Conservation (phyloP, 768 basidiomycete genomes). For the Leccinellum luteum region DNA sequence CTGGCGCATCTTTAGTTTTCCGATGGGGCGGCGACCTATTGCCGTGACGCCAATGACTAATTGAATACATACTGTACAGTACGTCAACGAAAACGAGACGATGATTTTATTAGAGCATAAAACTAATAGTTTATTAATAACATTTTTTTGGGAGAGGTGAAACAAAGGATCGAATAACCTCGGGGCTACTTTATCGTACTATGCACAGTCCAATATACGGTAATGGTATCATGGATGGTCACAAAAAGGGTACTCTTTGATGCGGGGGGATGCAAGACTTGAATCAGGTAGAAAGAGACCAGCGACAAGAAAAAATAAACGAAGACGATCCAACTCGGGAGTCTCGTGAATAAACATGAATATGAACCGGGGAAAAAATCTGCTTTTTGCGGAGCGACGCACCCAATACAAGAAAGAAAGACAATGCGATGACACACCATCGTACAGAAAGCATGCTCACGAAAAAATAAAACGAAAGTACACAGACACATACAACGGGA, state of each 20-base stretch:
- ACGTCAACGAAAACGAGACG: not conserved
- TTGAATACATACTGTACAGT: not conserved
- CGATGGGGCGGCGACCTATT: not conserved
- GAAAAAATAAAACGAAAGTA: conserved; percentile 3
- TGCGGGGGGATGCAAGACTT: conserved; percentile 10
- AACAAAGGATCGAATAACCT: not conserved
- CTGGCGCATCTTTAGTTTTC: not conserved
- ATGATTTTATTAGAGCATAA: conserved; percentile 1
- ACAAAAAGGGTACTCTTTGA: conserved; percentile 9
- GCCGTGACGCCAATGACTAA: not conserved
- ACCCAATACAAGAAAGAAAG: not conserved
- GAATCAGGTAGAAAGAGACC: not conserved
- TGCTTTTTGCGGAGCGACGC: not conserved
- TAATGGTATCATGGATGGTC: conserved; percentile 14
- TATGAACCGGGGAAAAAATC: not conserved
- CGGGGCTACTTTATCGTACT: conserved; percentile 10
- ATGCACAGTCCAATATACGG: conserved; percentile 15
- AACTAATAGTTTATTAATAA: not conserved
- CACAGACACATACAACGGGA: not conserved
- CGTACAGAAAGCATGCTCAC: conserved; percentile 12
- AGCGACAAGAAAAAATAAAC: conserved; percentile 1
- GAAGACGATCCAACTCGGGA: not conserved
- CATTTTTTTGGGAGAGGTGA: not conserved
- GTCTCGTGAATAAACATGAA: not conserved
- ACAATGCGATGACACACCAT: not conserved